Base-by-base conservation (phyloP, 2,329 filamentous ascomycete species). In the Herpotrichia juniperi region DNA sequence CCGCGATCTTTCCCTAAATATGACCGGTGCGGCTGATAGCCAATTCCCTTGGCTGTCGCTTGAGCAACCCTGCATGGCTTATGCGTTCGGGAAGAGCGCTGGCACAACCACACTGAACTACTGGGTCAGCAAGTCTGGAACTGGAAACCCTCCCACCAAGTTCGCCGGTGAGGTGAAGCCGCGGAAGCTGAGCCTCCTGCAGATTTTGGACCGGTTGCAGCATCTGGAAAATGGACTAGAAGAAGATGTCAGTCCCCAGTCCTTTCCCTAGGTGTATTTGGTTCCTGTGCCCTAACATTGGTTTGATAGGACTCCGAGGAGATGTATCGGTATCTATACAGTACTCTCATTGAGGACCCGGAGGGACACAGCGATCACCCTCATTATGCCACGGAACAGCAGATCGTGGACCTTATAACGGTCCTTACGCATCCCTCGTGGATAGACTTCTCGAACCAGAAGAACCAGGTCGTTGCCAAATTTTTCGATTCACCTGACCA, bases 41-140 rank as follows among this genome's bases (percentile, higher is more conserved):
- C 65, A 72, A 32, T 70, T 69, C 53, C 87, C 86, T 2, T 91
- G 86, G 88, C 83, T 88, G 56, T 87, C 88, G 1, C 77, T 91
- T 22, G 89, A 92, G 66, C 87, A 91, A 63, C 89, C 89, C 4
- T 90, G 87, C 67, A 85, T 86, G 71, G 80, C 85, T 0, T 89
- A 88, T 67, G 83, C 81, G 58, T 88, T 85, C 69, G 89, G 89
- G 11, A 76, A 78, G 44, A 79, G 83, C 19, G 84, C 87, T 0
- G 89, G 89, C 5, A 91, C 88, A 1, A 83, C 89, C 46, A 90
- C 88, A 0, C 75, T 92, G 45, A 90, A 89, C 61, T 83, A 86
- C 56, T 91, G 87, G 83, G 82, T 83, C 11, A 80, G 82, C 49
- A 78, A 83, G 56, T 83, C 81, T 16, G 87, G 86, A 50, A 78